Evolutionary conservation across 495 filamentous ascomycete species (phyloP).

Genomic region (Chlorociboria aeruginascens): DNA sequence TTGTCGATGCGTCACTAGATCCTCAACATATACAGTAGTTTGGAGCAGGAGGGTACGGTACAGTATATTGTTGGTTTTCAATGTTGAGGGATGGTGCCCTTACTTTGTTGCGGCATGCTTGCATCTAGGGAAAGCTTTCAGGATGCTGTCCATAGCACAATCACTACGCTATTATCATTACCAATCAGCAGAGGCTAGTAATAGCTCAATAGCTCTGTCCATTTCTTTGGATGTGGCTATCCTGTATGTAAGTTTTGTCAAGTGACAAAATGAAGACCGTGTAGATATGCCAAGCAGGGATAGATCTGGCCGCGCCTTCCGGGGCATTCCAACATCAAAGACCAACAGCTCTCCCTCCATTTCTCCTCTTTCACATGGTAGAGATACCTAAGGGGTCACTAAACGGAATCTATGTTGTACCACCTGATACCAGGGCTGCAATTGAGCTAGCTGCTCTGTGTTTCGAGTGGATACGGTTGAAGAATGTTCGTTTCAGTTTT

Average conservation of each 20-base stretch:
- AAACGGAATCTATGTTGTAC: not conserved
- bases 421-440: too few species aligned
- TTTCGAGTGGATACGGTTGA: too few species aligned
- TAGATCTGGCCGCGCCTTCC: not conserved
- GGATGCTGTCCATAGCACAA: not conserved
- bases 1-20: too few species aligned
- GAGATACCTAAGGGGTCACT: not conserved
- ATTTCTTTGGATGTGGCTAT: not conserved
- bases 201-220: not conserved
- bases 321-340: not conserved
- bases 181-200: not conserved
- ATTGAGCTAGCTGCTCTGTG: too few species aligned
- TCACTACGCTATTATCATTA: not conserved
- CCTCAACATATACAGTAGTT: too few species aligned
- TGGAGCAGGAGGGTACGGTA: too few species aligned
- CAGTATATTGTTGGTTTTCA: not conserved
- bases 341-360: not conserved
- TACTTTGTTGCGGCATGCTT: not conserved
- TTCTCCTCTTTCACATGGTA: not conserved
- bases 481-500: not conserved
- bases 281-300: not conserved
- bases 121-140: not conserved
- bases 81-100: not conserved
- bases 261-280: slow-evolving; percentile 4
- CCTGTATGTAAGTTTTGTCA: slow-evolving; percentile 6